Evolutionary conservation across 2,329 filamentous ascomycete species (phyloP), one percentile per base, ranked within the genome.

Genomic region (Pseudogymnoascus sp.): DNA sequence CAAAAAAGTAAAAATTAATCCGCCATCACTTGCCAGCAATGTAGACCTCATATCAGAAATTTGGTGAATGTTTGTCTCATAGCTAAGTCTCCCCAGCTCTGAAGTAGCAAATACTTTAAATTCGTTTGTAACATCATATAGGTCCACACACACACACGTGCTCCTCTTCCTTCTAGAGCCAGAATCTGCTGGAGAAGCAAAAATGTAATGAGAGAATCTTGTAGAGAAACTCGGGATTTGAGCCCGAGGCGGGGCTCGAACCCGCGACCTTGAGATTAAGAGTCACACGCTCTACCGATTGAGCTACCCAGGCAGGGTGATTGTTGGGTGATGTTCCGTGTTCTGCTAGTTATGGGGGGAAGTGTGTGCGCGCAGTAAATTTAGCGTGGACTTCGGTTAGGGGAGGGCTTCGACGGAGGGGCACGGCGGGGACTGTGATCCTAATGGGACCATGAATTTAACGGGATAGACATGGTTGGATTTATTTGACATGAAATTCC

Each of bases 81-180:
- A 80, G 91, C 93, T 86, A 78, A 79, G 79, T 82, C 75, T 77
- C 78, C 77, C 76, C 77, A 86, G 91, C 92, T 99, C 95, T 97
- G 93, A 97, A 99, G 95, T 97, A 97, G 95, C 95, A 97, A 97
- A 97, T 97, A 97, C 93, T 91, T 92, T 82, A 77, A 77, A 79
- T 80, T 79, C 77, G 86, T 89, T 87, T 85, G 89, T 86, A 56
- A 56, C 49, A 56, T 56, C 49, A 56, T 56, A 56, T 56, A 56
- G n/a, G 49, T 56, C 28, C 28, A 56, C 43, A 53, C 18, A 56
- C 23, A 53, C 18, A 43, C 42, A 25, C 42, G 21, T 46, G 42
- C 42, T 12, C 5, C 16, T 12, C 14, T 14, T n/a, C 14, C 9
- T 11, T 43, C 9, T 9, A 43, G 18, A 38, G 18, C 7, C 9